Evolutionary conservation across 1,284 basidiomycete genomes (phyloP), one percentile per base, ranked within the genome.

Genomic region (Apiotrichum mycotoxinovorans): DNA sequence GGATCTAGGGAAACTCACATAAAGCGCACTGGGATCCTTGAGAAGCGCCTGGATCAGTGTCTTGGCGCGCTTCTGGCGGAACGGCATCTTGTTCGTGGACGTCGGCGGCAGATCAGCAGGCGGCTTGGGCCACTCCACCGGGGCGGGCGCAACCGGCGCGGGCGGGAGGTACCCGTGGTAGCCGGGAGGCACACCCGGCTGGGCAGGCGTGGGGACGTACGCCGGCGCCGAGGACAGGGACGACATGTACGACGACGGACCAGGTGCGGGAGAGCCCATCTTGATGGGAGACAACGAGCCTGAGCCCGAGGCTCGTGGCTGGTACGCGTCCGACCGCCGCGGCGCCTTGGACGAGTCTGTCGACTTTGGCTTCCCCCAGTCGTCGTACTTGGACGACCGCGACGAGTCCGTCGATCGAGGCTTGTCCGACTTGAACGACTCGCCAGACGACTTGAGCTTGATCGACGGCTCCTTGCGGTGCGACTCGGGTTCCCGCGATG

Each of bases 11-110:
- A 18, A 35, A 60, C 68, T 60, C 47, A 70, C 69, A 27, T 95
- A 88, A 30, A 78, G 74, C 15, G 87, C 84, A 66, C 90, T 87
- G 1, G 86, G 83, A 33, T 87, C 74, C 71, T 85, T 89, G 58
- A 80, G 75, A 27, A 97, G 69, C 27, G 68, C 78, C 68, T 83
- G 85, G 62, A 97, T 67, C 25, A 95, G 72, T 1, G 86, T 84
- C 70, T 83, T 86, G 67, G 87, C 89, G 72, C 92, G 92, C 80
- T 85, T 88, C 69, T 84, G 84, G 71, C 86, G 87, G 67, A 90
- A 76, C 9, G 85, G 82, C 14, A 58, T 66, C 11, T 51, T 60
- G 54, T 69, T 71, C 38, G 54, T 38, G 3, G 50, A 30, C 1
- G 72, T 71, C 2, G 61, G 61, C 2, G 71, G 67, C 11, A 70